phyloP scores from a whole-genome alignment of 2,329 filamentous ascomycete species.

The Aspergillus niger region DNA sequence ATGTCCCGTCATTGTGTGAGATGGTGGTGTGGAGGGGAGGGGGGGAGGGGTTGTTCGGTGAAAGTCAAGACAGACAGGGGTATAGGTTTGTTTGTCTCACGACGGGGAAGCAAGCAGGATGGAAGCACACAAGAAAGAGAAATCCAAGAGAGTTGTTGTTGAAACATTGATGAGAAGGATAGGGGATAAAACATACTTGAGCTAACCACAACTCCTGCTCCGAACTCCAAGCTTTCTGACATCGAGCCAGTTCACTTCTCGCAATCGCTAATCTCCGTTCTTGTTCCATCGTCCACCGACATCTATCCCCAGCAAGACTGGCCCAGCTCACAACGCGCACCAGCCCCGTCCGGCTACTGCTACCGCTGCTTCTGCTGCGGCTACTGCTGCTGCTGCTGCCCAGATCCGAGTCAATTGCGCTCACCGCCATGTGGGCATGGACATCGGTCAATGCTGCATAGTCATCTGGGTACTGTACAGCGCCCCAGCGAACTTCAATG shows the following conservation, averaged over 20 bases:
- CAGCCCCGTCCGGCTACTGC: conserved; percentile 19
- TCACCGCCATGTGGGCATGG: conserved; percentile 23
- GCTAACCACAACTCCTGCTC: conserved; percentile 40
- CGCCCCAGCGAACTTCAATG: conserved; percentile 3
- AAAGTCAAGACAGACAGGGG: too few species aligned
- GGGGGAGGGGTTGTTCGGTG: too few species aligned
- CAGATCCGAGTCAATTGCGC: conserved; percentile 16
- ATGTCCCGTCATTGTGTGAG: not conserved
- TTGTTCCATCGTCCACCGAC: conserved; percentile 33
- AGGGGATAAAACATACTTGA: conserved; percentile 29
- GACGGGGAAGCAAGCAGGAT: too few species aligned
- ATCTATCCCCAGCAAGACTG: conserved; percentile 30
- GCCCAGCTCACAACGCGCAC: conserved; percentile 34
- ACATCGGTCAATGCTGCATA: not conserved
- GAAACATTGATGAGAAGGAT: not conserved
- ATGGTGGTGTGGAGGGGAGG: not conserved
- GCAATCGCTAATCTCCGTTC: conserved; percentile 32
- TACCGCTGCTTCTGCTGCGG: conserved; percentile 14
- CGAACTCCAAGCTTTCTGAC: conserved; percentile 41
- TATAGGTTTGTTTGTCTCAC: not conserved
- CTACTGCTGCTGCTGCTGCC: conserved; percentile 14
- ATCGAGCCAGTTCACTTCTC: conserved; percentile 31
- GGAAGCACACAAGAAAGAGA: not conserved
- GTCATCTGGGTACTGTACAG: conserved; percentile 1
- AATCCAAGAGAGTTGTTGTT: not conserved